phyloP scores from a whole-genome alignment of 2,329 filamentous ascomycete species.

The Sporothrix brunneoviolacea region DNA sequence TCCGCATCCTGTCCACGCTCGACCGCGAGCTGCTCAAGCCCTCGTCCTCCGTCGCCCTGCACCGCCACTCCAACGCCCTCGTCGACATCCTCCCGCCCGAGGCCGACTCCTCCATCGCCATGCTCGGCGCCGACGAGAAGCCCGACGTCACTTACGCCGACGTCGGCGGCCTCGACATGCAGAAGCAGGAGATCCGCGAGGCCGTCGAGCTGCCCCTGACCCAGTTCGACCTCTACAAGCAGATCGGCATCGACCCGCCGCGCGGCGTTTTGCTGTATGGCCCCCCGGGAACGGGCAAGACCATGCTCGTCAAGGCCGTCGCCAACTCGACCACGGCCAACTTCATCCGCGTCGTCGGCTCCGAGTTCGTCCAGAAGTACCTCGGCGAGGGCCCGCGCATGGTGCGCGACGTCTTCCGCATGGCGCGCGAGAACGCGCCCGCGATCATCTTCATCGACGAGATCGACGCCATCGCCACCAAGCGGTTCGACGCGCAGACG shows the following conservation, averaged over 20 bases:
- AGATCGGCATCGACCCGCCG: slow-evolving; percentile 97
- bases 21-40: slow-evolving; percentile 98
- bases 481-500: slow-evolving; percentile 98
- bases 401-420: slow-evolving; percentile 98
- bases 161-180: slow-evolving; percentile 97
- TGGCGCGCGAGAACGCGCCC: slow-evolving; percentile 96
- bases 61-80: slow-evolving; percentile 95
- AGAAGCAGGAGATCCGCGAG: slow-evolving; percentile 98
- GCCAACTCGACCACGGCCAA: slow-evolving; percentile 97
- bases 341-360: slow-evolving; percentile 97
- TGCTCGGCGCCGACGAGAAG: slow-evolving; percentile 95
- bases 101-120: slow-evolving; percentile 96
- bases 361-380: slow-evolving; percentile 98
- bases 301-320: slow-evolving; percentile 96
- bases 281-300: slow-evolving; percentile 92
- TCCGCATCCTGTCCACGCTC: slow-evolving; percentile 94
- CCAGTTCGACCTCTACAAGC: slow-evolving; percentile 97
- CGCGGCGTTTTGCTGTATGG: slow-evolving; percentile 95
- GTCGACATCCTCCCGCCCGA: slow-evolving; percentile 98
- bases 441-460: slow-evolving; percentile 99
- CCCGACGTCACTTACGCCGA: slow-evolving; percentile 97
- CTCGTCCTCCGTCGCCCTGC: slow-evolving; percentile 92
- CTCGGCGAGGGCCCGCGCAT: slow-evolving; percentile 95
- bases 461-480: slow-evolving; percentile 97
- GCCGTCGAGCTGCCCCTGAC: slow-evolving; percentile 94